Evolutionary conservation across 2,329 filamentous ascomycete species (phyloP), one percentile per base, ranked within the genome.

Genomic region (Fusarium sacchari): DNA sequence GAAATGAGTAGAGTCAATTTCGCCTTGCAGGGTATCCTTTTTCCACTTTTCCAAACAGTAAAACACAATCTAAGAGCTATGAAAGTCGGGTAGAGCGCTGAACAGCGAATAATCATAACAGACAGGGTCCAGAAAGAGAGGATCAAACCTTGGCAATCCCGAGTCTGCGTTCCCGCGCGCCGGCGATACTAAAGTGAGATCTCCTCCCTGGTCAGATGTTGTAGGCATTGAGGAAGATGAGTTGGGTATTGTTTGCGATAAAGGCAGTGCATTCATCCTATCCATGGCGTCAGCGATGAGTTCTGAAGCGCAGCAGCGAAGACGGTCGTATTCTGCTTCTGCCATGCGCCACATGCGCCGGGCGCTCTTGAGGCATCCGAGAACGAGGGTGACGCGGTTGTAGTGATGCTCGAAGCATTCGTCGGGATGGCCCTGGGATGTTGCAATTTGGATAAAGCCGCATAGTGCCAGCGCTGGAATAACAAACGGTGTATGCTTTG

Each of bases 361-460:
- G 11, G 72, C 57, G 4, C 64, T 76, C 46, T 76, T 76, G 1
- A 76, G 14, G 3, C 74, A 76, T 2, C 74, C 74, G 0, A 76
- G 34, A 0, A 76, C 53, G 1, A 76, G 49, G 2, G 74, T 76
- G 0, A 76, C 72, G 1, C 74, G 68, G 12, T 76, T 76, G 36
- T 76, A 76, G 26, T 76, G 74, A 6, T 76, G 74, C 15, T 76
- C 73, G 8, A 76, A 76, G 10, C 74, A 76, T 30, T 76, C 74
- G 4, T 76, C 73, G 0, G 74, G 71, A 17, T 76, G 74, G 18
- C 71, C 75, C 17, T 63, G 71, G 0, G 73, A 66, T 4, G 71
- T 74, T 22, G 74, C 74, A 5, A 77, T 60, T 17, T 77, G 75
- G 3, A 77, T 72, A 47, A 77, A 62, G 0, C 68, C 71, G 8